Evolutionary conservation across 352 stramenopile genomes (phyloP), one percentile per base, ranked within the genome.

Genomic region (Discostella stelligera): DNA sequence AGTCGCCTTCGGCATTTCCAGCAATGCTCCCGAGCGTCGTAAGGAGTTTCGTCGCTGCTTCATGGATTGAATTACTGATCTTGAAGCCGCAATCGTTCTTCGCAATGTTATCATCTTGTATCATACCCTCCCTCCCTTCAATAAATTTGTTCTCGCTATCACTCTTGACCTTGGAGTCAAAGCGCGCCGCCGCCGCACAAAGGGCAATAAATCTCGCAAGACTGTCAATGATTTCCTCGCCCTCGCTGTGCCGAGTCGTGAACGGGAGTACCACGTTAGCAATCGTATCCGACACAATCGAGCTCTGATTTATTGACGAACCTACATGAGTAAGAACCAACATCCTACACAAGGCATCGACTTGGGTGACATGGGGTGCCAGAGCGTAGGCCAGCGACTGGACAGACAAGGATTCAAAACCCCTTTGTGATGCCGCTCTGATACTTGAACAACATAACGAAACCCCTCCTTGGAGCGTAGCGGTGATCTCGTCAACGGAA

Each of bases 291-390:
- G 83, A 72, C 7, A 92, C 63, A 5, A 54, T 58, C 27, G 65
- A 53, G 0, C 85, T 70, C 69, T 93, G 79, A 44, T 44, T 56
- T 55, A 79, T 21, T 75, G 58, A 61, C 74, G 77, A 8, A 65
- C 49, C 41, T 68, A 74, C 69, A 71, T 93, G 88, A 63, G 77
- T 78, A 62, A 93, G 73, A n/a, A 92, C 59, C 30, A 89, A 32
- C 2, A 66, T 67, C 52, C 70, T 83, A 21, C 69, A 77, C 41
- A 91, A 30, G 10, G 53, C 54, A 59, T 74, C 66, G 0, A 64
- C 25, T 41, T 82, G 54, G 10, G 65, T 79, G 1, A 60, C 50
- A 18, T 37, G 54, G 20, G 63, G 20, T 6, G 82, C 46, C 0
- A 91, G 58, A 32, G 77, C 58, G 21, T 71, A 48, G 18, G 74